Conservation (phyloP, 345 rosid species). For the Nasturtium officinale region DNA sequence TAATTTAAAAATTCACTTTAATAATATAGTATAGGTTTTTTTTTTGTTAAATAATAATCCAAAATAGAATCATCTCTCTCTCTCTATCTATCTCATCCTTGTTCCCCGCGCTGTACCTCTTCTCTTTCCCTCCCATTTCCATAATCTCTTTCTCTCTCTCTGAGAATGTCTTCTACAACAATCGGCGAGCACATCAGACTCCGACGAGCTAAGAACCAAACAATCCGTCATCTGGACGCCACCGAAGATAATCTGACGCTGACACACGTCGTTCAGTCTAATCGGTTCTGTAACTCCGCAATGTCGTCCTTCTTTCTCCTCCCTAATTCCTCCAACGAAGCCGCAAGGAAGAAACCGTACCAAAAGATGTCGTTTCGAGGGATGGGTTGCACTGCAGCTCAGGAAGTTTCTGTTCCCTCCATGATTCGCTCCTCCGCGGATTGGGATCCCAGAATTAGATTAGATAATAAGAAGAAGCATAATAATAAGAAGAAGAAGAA, state of each 20-base stretch:
- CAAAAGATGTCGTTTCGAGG: slow-evolving; percentile 63
- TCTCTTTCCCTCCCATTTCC: slow-evolving; percentile 10
- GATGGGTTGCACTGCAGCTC: slow-evolving; percentile 73
- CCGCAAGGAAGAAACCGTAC: slow-evolving; percentile 57
- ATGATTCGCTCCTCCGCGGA: slow-evolving; percentile 75
- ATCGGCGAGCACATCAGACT: slow-evolving; percentile 54
- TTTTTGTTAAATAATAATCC: no score
- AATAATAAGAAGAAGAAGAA: slow-evolving; percentile 47
- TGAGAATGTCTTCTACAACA: slow-evolving; percentile 51
- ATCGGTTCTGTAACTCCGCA: slow-evolving; percentile 44
- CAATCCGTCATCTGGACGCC: slow-evolving; percentile 35
- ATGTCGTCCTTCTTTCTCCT: slow-evolving; percentile 45
- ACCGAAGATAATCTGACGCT: slow-evolving; percentile 50
- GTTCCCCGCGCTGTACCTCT: slow-evolving; percentile 26
- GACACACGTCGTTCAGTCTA: slow-evolving; percentile 41
- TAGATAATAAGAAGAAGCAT: slow-evolving; percentile 51
- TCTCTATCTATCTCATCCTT: slow-evolving; percentile 24
- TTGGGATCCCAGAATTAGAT: slow-evolving; percentile 57
- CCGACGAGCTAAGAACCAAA: slow-evolving; percentile 60
- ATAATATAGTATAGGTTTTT: background rate
- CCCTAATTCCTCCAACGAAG: slow-evolving; percentile 46
- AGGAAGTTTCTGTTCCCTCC: slow-evolving; percentile 79
- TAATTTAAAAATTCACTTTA: background rate
- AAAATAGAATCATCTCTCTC: no score
- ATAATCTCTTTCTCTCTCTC: background rate